phyloP scores from a whole-genome alignment of 257 asterid species.

The Handroanthus guayacan region DNA sequence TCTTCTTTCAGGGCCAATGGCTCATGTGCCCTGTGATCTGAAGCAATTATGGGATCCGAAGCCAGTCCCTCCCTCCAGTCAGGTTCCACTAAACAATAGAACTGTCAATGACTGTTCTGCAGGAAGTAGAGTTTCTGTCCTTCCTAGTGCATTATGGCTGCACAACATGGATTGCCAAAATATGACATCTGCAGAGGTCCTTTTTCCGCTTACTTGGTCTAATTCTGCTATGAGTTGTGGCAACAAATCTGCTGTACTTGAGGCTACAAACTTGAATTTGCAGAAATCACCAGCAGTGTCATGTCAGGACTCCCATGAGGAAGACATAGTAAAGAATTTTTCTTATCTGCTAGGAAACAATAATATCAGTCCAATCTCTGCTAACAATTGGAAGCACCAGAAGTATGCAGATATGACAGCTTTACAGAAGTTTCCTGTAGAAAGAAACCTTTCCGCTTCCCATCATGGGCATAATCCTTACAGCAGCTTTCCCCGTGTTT shows the following conservation, averaged over 20 bases:
- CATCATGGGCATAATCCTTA: slow-evolving; percentile 39
- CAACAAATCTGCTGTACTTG: slow-evolving; percentile 36
- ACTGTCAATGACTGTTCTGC: slow-evolving; percentile 36
- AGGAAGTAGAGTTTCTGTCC: slow-evolving; percentile 42
- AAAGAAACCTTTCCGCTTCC: slow-evolving; percentile 38
- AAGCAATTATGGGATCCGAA: slow-evolving; percentile 39
- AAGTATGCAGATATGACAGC: slow-evolving; percentile 32
- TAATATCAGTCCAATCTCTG: slow-evolving; percentile 30
- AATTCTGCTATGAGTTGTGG: slow-evolving; percentile 31
- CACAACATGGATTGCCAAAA: slow-evolving; percentile 39
- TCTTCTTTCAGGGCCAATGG: slow-evolving; percentile 44
- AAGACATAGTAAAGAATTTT: slow-evolving; percentile 35
- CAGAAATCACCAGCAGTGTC: slow-evolving; percentile 41
- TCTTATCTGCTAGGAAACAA: slow-evolving; percentile 34
- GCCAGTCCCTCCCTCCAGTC: slow-evolving; percentile 31
- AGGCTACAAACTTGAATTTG: slow-evolving; percentile 40
- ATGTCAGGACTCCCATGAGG: slow-evolving; percentile 32
- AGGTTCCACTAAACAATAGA: slow-evolving; percentile 34
- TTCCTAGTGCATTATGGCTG: slow-evolving; percentile 40
- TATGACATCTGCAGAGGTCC: slow-evolving; percentile 39
- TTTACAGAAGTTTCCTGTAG: slow-evolving; percentile 33
- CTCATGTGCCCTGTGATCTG: slow-evolving; percentile 36
- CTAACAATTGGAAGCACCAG: slow-evolving; percentile 35
- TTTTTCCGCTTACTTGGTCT: slow-evolving; percentile 33
- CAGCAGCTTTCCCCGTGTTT: slow-evolving; percentile 50